Percentiles rank a stretch among this genome's conserved stretches.
Evolutionary conservation across 345 rosid species (phyloP).

Genomic region (Eucalyptus pauciflora): DNA sequence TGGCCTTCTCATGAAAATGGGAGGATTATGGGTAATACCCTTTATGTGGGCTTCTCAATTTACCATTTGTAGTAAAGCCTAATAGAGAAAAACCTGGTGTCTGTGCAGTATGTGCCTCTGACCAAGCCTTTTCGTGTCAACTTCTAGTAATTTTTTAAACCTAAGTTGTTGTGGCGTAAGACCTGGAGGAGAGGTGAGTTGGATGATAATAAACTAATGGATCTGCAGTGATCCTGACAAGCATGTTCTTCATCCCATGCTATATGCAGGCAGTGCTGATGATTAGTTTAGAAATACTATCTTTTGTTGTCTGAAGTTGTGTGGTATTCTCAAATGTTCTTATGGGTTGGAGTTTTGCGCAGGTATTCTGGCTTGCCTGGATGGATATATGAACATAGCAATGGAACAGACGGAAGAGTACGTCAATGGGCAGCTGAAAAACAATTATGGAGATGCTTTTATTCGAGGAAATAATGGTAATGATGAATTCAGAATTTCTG

Average conservation of each 20-base stretch:
- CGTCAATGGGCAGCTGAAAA: constrained; percentile 26
- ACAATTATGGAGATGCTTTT: constrained; percentile 94
- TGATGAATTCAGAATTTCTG: not conserved
- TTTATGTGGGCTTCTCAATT: not conserved
- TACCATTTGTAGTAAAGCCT: not conserved
- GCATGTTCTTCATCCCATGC: not conserved
- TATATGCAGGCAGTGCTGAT: not conserved
- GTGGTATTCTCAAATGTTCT: too few species aligned
- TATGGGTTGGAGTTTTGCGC: too few species aligned
- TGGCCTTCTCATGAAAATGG: not conserved
- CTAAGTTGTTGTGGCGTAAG: not conserved
- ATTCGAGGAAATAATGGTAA: constrained; percentile 96
- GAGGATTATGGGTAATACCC: not conserved
- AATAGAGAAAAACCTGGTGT: not conserved
- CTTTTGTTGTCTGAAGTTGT: not conserved
- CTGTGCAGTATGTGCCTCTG: not conserved
- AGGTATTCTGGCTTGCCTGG: too few species aligned
- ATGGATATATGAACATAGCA: too few species aligned
- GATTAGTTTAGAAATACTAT: not conserved
- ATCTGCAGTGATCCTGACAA: not conserved
- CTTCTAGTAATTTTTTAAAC: not conserved
- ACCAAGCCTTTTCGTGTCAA: not conserved
- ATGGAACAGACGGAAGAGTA: too few species aligned
- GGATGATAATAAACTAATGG: not conserved
- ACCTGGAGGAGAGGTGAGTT: not conserved